These are phyloP conservation scores for Geosmithia morbida DNA, from an alignment of 2,329 filamentous ascomycete genomes.

Conservation along the genomic window DNA sequence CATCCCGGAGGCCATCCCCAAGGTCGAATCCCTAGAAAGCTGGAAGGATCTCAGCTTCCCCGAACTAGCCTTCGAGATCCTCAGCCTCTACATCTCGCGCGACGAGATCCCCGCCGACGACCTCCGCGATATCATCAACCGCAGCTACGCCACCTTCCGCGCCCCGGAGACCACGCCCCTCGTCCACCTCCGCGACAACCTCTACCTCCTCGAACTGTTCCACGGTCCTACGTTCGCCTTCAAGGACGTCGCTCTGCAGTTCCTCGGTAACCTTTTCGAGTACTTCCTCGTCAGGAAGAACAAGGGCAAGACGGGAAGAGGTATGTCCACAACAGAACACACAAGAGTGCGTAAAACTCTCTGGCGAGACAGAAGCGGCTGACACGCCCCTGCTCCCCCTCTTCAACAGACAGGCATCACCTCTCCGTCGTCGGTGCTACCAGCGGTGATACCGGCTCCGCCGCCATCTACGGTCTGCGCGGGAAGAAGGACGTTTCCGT, in stretches of 20 bases:
- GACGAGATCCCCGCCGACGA: constrained; percentile 70
- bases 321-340: constrained; percentile 12
- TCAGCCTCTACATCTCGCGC: constrained; percentile 75
- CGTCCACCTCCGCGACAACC: constrained; percentile 57
- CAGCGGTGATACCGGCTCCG: constrained; percentile 80
- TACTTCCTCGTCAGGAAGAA: constrained; percentile 71
- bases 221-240: constrained; percentile 93
- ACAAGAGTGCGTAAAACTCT: too few relatives aligned
- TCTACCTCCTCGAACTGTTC: constrained; percentile 87
- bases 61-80: constrained; percentile 71
- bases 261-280: constrained; percentile 91
- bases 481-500: constrained; percentile 96
- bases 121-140: constrained; percentile 67
- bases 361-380: not conserved
- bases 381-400: constrained; percentile 1
- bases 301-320: constrained; percentile 45
- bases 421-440: constrained; percentile 79
- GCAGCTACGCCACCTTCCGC: constrained; percentile 84
- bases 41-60: constrained; percentile 72
- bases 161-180: constrained; percentile 64
- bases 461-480: constrained; percentile 86
- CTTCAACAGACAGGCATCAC: constrained; percentile 52
- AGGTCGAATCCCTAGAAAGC: constrained; percentile 33
- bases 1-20: constrained; percentile 71
- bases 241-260: constrained; percentile 89